Evolutionary conservation across 176 grass and related monocot species (phyloP).

Genomic region (Sorghum bicolor): Sorghum_bicolor_NCBIv3 NC_012875.2:58524001-58524500

Average conservation of each 20-base stretch:
- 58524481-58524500: slow-evolving; percentile 20
- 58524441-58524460: slow-evolving; percentile 41
- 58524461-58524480: slow-evolving; percentile 30
- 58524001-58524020: background rate
- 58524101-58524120: slow-evolving; percentile 5
- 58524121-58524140: background rate
- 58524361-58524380: slow-evolving; percentile 34
- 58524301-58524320: slow-evolving; percentile 54
- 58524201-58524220: slow-evolving; percentile 15
- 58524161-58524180: slow-evolving; percentile 13
- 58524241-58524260: slow-evolving; percentile 49
- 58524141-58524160: background rate
- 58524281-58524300: slow-evolving; percentile 64
- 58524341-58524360: slow-evolving; percentile 69
- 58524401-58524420: slow-evolving; percentile 60
- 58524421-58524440: slow-evolving; percentile 48
- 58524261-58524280: slow-evolving; percentile 60
- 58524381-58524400: slow-evolving; percentile 51
- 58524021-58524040: background rate
- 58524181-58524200: background rate
- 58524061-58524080: background rate
- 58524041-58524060: background rate
- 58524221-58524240: slow-evolving; percentile 18
- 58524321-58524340: slow-evolving; percentile 76
- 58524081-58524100: background rate